Conservation (phyloP, 495 filamentous ascomycete genomes). For the Neurospora terricola region DNA sequence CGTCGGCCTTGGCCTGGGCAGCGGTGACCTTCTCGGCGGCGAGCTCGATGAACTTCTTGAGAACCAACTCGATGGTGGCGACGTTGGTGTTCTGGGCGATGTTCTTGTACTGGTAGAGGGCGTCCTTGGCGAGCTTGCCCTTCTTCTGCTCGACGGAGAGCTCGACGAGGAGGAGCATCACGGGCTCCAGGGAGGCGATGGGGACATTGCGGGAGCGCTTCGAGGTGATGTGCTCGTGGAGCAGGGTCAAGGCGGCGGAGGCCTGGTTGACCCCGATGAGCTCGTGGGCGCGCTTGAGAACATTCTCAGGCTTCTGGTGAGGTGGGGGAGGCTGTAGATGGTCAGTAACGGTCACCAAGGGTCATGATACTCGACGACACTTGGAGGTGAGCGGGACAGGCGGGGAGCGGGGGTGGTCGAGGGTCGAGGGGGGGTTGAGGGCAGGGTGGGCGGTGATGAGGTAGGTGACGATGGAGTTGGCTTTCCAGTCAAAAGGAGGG, state of each 20-base stretch:
- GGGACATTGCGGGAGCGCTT: conserved; percentile 96
- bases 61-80: conserved; percentile 91
- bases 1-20: conserved; percentile 91
- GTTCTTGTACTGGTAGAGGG: conserved; percentile 98
- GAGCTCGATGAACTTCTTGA: conserved; percentile 95
- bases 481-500: conserved; percentile 1
- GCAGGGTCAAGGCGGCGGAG: conserved; percentile 80
- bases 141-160: conserved; percentile 93
- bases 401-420: neutral
- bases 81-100: conserved; percentile 98
- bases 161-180: conserved; percentile 96
- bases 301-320: conserved; percentile 97
- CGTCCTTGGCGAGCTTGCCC: conserved; percentile 96
- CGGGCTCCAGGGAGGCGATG: conserved; percentile 91
- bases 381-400: conserved; percentile 4
- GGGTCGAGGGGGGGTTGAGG: neutral
- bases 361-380: conserved; percentile 4
- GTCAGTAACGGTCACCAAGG: neutral
- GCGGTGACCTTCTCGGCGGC: conserved; percentile 93
- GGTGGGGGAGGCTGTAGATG: conserved; percentile 77
- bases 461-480: conserved; percentile 4
- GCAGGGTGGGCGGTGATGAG: conserved; percentile 1
- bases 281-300: conserved; percentile 95
- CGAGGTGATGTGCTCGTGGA: conserved; percentile 98
- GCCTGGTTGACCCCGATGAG: conserved; percentile 95